Evolutionary conservation across 106 monocot genomes (phyloP), one percentile per base, ranked within the genome.

Genomic region (Phalaenopsis equestris): DNA sequence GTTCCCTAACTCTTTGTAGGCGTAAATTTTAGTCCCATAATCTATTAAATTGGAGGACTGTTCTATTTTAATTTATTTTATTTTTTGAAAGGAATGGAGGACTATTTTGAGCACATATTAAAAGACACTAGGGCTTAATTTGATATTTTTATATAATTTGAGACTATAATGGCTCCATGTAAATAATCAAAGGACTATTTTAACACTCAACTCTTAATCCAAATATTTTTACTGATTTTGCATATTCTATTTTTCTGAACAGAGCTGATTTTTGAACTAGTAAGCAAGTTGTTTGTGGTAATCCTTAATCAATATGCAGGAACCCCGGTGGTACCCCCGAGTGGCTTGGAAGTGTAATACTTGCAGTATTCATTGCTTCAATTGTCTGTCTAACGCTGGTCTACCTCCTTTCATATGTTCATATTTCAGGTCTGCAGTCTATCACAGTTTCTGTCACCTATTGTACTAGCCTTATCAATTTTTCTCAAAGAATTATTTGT

Each of bases 391-490:
- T 95, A 61, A 84, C 67, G 47, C 82, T 99, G 79, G 91, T 91
- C 18, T 95, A 99, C 80, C 79, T 93, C 74, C 89, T 99, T 85
- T 93, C 95, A 46, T 99, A 99, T 68, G 41, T 93, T 82, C 95
- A 99, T 91, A 83, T 91, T 56, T 99, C 99, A 89, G 94, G 99
- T 95, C 47, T 17, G 55, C 16, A 17, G 17, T 76, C 82, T 43
- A 67, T 72, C 75, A 18, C 1, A 47, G 21, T 42, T 42, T 42
- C 6, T 42, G 41, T 42, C 73, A 15, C 41, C 15, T 17, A 2
- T 42, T 42, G 39, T 16, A 39, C 5, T 39, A 42, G 6, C 19
- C 74, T 74, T 41, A 30, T 18, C 45, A 9, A 6, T n/a, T 42
- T 42, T 43, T 23, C 8, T 74, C 1, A 42, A 43, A 43, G 17